Evolutionary conservation across 1,284 basidiomycete genomes (phyloP), one percentile per base, ranked within the genome.

Genomic region (Sanghuangporus sanghuang): DNA sequence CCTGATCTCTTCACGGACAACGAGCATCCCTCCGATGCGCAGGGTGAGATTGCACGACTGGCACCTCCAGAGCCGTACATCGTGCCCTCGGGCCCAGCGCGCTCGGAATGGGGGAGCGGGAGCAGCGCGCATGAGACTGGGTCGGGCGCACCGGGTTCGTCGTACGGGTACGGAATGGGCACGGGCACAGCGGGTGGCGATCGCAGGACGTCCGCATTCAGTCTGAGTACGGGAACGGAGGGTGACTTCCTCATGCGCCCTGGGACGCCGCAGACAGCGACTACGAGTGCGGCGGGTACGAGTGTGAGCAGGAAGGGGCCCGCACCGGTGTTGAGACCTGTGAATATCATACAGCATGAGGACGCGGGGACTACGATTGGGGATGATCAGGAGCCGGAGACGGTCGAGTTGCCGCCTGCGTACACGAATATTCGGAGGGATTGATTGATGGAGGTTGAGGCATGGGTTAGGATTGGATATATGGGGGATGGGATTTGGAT

Each of bases 271-370:
- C 68, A 64, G 40, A 71, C 70, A 3, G 70, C 73, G 39, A 64
- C 68, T 42, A 57, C 57, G 67, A 68, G 23, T 69, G 68, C 46
- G 67, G 69, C 40, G 53, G 70, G 73, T 14, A 64, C 67, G 36
- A 71, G 68, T 66, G 81, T 78, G 70, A 27, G 60, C 50, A 46
- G 67, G 18, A 86, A 78, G 73, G 78, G 73, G 3, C 71, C 78
- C 62, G 74, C 76, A 40, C 74, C 76, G 21, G 73, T 74, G 67
- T 77, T 91, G 75, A 78, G 89, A 50, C 80, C 89, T 0, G 84
- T 92, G 50, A 92, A 92, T 70, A 82, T 91, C 68, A 82, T 92
- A 59, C 90, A 92, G 74, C 90, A 93, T 68, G 89, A 92, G 66
- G 90, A 93, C 70, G 90, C 86, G 0, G 90, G 90, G 0, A 83